Conservation (phyloP, 331 rosid species). For the Erythrophleum ivorense region DNA sequence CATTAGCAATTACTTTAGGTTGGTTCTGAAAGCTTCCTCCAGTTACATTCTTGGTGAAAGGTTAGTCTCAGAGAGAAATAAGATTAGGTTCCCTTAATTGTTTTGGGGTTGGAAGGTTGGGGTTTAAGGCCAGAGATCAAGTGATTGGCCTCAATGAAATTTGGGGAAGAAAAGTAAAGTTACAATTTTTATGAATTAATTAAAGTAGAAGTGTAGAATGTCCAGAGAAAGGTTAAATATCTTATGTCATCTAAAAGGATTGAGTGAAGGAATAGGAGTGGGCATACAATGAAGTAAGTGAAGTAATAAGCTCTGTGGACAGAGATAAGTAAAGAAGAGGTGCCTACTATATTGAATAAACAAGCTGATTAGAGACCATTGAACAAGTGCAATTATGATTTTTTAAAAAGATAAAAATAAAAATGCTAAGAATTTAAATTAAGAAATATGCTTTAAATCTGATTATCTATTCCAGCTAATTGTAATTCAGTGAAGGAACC, state of each 20-base stretch:
- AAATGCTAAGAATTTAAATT: too few relatives aligned
- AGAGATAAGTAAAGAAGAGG: too few relatives aligned
- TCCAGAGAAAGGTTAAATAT: background rate
- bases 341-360: too few relatives aligned
- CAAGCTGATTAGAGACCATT: too few relatives aligned
- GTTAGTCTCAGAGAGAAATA: background rate
- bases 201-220: too few relatives aligned
- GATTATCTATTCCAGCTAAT: too few relatives aligned
- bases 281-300: too few relatives aligned
- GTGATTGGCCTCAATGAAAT: constrained; percentile 6
- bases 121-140: background rate
- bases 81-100: constrained; percentile 10
- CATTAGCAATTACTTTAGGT: background rate
- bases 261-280: too few relatives aligned
- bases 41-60: background rate
- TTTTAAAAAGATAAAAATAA: too few relatives aligned
- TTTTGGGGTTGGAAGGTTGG: background rate
- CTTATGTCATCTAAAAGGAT: background rate
- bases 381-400: too few relatives aligned
- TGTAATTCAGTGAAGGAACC: background rate
- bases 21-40: background rate
- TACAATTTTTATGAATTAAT: background rate
- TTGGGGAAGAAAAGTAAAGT: background rate
- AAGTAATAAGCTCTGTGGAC: too few relatives aligned
- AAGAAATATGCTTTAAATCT: too few relatives aligned